phyloP scores from a whole-genome alignment of 306 rosid species.

The Albizia julibrissin region DNA sequence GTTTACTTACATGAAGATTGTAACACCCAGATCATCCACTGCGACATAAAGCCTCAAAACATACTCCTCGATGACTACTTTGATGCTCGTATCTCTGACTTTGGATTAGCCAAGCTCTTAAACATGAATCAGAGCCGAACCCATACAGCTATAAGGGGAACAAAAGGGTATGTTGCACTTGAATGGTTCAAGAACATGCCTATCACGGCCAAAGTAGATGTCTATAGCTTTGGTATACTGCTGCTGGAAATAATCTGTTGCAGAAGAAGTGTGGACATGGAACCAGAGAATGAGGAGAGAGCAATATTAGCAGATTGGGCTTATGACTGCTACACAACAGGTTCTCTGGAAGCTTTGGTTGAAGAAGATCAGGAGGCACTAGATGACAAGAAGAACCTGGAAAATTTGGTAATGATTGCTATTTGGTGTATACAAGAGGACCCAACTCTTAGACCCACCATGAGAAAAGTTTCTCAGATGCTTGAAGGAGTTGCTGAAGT shows the following conservation, averaged over 20 bases:
- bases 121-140: slow-evolving; percentile 46
- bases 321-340: slow-evolving; percentile 32
- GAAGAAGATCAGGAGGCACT: slow-evolving; percentile 42
- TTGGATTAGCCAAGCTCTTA: slow-evolving; percentile 42
- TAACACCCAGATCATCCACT: slow-evolving; percentile 40
- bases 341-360: slow-evolving; percentile 34
- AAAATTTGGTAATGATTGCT: slow-evolving; percentile 36
- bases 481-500: slow-evolving; percentile 49
- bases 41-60: slow-evolving; percentile 53
- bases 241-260: slow-evolving; percentile 43
- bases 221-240: slow-evolving; percentile 42
- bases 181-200: slow-evolving; percentile 49
- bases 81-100: slow-evolving; percentile 36
- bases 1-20: slow-evolving; percentile 47
- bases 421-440: slow-evolving; percentile 49
- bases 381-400: slow-evolving; percentile 35
- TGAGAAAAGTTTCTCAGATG: slow-evolving; percentile 42
- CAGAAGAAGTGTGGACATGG: slow-evolving; percentile 37
- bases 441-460: slow-evolving; percentile 41
- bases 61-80: slow-evolving; percentile 42
- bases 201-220: slow-evolving; percentile 43
- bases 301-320: slow-evolving; percentile 49
- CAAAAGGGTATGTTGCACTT: slow-evolving; percentile 52
- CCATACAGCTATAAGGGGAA: slow-evolving; percentile 45
- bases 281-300: slow-evolving; percentile 30